Conservation (phyloP, 2,329 filamentous ascomycete genomes). For the Biscogniauxia marginata region DNA sequence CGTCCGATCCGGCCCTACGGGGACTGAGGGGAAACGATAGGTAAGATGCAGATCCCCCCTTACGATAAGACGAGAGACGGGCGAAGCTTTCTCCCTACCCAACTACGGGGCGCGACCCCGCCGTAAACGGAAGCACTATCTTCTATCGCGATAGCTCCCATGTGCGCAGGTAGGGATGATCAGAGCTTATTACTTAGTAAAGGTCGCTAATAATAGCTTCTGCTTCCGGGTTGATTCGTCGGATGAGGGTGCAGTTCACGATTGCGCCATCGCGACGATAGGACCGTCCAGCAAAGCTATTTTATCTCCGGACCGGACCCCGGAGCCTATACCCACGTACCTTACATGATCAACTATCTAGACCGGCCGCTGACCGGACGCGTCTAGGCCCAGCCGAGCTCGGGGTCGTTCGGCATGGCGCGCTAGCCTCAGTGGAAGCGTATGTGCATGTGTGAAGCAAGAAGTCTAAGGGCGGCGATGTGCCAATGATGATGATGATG, state of each 20-base stretch:
- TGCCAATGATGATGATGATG: background rate
- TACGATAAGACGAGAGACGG: background rate
- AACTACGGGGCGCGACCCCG: slow-evolving; percentile 15
- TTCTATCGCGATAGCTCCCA: slow-evolving; percentile 2
- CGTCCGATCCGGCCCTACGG: background rate
- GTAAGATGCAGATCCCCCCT: background rate
- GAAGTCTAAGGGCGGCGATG: slow-evolving; percentile 3
- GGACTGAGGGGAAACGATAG: background rate
- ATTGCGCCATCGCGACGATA: too few species aligned
- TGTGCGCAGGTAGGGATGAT: too few species aligned
- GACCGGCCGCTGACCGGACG: slow-evolving; percentile 16
- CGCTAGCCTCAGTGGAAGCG: background rate
- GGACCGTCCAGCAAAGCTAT: background rate
- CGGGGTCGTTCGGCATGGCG: slow-evolving; percentile 12
- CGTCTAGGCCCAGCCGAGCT: slow-evolving; percentile 14
- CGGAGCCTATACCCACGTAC: background rate
- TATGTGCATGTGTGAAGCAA: slow-evolving; percentile 4
- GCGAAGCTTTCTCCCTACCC: background rate
- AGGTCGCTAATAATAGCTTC: slow-evolving; percentile 15
- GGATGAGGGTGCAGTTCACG: background rate
- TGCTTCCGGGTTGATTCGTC: background rate
- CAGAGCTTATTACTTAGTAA: slow-evolving; percentile 1
- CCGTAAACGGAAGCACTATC: slow-evolving; percentile 18
- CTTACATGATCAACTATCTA: background rate
- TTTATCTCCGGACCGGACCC: background rate